A percentile compares a stretch with the other conserved stretches of the same genome.
Evolutionary conservation across 2,329 filamentous ascomycete species (phyloP).

Genomic region (Trichoderma harzianum): DNA sequence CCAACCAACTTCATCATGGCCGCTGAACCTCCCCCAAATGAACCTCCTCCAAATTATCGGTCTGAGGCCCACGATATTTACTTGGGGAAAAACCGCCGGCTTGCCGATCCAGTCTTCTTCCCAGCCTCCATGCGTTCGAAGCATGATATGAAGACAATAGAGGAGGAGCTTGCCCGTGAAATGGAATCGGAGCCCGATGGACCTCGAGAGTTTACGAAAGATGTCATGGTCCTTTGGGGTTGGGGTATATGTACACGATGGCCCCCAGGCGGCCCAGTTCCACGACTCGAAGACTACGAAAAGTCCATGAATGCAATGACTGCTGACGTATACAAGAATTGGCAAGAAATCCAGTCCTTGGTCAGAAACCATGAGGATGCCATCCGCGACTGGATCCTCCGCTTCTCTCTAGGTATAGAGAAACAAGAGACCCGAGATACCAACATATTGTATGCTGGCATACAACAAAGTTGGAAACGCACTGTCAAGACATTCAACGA

Average conservation of each 20-base stretch:
- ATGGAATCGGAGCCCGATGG: background rate
- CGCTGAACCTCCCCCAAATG: background rate
- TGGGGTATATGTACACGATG: background rate
- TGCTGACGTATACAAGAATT: background rate
- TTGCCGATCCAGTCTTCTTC: background rate
- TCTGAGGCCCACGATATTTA: background rate
- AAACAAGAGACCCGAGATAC: background rate
- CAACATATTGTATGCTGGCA: background rate
- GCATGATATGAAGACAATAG: background rate
- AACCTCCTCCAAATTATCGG: background rate
- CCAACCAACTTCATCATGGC: background rate
- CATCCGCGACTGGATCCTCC: background rate
- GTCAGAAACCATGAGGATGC: background rate
- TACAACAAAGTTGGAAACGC: background rate
- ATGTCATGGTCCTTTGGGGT: background rate
- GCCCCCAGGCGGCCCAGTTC: background rate
- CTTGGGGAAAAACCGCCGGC: background rate
- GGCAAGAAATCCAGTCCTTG: background rate
- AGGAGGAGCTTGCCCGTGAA: background rate
- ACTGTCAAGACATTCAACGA: background rate
- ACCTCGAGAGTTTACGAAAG: background rate
- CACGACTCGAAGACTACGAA: background rate
- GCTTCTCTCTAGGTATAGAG: background rate
- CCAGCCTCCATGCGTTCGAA: background rate
- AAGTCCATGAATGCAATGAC: background rate